These are phyloP conservation scores for Penicillium sp. DNA, from an alignment of 2,329 filamentous ascomycete genomes.

Conservation along the genomic window DNA sequence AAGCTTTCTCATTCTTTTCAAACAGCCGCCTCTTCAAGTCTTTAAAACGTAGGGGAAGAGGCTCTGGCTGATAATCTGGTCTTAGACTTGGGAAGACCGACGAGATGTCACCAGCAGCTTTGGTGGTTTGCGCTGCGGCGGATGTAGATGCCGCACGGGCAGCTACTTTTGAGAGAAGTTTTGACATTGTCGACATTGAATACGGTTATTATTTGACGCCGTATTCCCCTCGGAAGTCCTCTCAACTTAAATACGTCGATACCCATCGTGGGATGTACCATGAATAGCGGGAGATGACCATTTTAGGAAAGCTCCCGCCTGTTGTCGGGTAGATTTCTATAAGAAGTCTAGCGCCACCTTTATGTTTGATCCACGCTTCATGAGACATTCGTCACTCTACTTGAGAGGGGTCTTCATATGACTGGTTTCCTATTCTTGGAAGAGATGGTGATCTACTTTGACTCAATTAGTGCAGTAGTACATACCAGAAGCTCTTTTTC, in stretches of 20 bases:
- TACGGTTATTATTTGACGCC: neutral
- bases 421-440: too few species aligned
- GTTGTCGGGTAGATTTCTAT: constrained; percentile 6
- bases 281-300: constrained; percentile 11
- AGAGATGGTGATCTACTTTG: too few species aligned
- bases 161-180: constrained; percentile 32
- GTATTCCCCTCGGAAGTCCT: neutral
- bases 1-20: constrained; percentile 46
- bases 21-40: constrained; percentile 50
- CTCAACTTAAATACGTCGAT: constrained; percentile 12
- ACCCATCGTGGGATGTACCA: constrained; percentile 11
- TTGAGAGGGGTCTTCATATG: neutral
- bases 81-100: constrained; percentile 55
- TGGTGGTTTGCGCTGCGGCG: constrained; percentile 45
- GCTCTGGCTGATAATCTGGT: constrained; percentile 50
- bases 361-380: neutral
- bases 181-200: constrained; percentile 38
- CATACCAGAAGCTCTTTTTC: too few species aligned
- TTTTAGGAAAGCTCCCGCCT: constrained; percentile 7
- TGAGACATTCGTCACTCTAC: neutral
- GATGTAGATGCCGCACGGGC: constrained; percentile 40
- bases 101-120: constrained; percentile 55
- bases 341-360: neutral
- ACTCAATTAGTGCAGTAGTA: too few species aligned
- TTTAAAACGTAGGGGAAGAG: constrained; percentile 50